These are phyloP conservation scores for Cucumis sativus DNA, from an alignment of 306 rosid genomes.

Conservation along the genomic window DNA sequence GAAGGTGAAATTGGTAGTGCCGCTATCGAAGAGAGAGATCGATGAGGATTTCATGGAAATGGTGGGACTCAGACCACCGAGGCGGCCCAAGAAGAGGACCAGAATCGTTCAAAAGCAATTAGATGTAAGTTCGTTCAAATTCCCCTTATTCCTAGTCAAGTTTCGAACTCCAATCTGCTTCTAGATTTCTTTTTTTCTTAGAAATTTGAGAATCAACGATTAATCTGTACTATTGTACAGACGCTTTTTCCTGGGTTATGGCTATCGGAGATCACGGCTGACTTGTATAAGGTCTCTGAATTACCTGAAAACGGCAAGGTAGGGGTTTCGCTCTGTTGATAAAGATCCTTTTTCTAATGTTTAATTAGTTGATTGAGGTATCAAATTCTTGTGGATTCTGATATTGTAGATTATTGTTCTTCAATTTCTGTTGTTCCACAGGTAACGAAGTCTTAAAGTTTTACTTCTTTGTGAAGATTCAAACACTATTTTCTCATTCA, in stretches of 20 bases:
- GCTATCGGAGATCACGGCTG: constrained; percentile 56
- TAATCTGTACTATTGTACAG: constrained; percentile 20
- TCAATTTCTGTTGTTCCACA: background rate
- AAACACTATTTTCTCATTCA: background rate
- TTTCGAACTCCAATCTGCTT: background rate
- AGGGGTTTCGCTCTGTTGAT: background rate
- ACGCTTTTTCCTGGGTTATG: constrained; percentile 56
- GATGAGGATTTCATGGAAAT: constrained; percentile 59
- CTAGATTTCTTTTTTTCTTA: background rate
- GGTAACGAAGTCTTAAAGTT: background rate
- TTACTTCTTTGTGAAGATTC: background rate
- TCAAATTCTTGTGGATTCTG: background rate
- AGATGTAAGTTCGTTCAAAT: constrained; percentile 36
- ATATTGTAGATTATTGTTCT: background rate
- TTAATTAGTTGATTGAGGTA: background rate
- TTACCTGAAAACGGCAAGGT: constrained; percentile 57
- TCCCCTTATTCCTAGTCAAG: background rate
- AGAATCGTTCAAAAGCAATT: constrained; percentile 46
- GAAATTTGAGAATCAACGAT: background rate
- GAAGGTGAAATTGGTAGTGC: constrained; percentile 28
- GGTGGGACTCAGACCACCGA: constrained; percentile 45
- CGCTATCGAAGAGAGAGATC: constrained; percentile 49
- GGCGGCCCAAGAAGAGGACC: constrained; percentile 56
- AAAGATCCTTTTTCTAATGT: background rate
- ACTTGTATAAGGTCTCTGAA: constrained; percentile 56